Evolutionary conservation across 495 filamentous ascomycete genomes (phyloP), one percentile per base, ranked within the genome.

Genomic region (Lophiotrema nucula): DNA sequence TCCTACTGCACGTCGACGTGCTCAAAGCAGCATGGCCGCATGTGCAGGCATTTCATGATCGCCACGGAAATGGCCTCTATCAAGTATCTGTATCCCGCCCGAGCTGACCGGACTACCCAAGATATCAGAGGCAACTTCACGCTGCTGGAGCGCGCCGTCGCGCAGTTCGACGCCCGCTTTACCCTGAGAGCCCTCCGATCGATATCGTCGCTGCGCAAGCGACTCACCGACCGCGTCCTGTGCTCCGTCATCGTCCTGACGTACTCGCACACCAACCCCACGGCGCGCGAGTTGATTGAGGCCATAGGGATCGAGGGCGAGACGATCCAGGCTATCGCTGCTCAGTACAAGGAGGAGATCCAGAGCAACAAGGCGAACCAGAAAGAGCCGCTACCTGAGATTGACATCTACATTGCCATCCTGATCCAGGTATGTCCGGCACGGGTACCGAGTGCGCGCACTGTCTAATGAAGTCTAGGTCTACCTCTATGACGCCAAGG

Each of bases 91-190:
- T 42, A 38, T 52, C 57, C 59, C 4, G 45, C 58, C 12, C 24
- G 37, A 15, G 70, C 70, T 65, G 53, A 66, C 53, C 46, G 31
- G 26, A 46, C 47, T 42, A 37, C 53, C 43, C 63, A 95, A 73
- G 93, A 96, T 69, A 96, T 97, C 79, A 92, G 91, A 76, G 83
- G 80, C 79, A 96, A 95, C 74, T 96, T 96, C 69, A 80, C 81
- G 49, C 82, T 97, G 24, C 82, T 98, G 57, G 91, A 96, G 63
- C 88, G 90, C 68, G 93, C 93, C 60, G 92, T 97, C 56, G 76
- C 86, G 59, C 82, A 96, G 66, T 98, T 97, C 70, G 93, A 98
- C 76, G 83, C 91, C 47, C 86, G 93, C 75, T 98, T 96, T 74
- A 88, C 91, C 44, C 85, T 98, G 53, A 82, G 95, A 61, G 93